Evolutionary conservation across 1,284 basidiomycete species (phyloP), one percentile per base, ranked within the genome.

Genomic region (Vanrija sp.): DNA sequence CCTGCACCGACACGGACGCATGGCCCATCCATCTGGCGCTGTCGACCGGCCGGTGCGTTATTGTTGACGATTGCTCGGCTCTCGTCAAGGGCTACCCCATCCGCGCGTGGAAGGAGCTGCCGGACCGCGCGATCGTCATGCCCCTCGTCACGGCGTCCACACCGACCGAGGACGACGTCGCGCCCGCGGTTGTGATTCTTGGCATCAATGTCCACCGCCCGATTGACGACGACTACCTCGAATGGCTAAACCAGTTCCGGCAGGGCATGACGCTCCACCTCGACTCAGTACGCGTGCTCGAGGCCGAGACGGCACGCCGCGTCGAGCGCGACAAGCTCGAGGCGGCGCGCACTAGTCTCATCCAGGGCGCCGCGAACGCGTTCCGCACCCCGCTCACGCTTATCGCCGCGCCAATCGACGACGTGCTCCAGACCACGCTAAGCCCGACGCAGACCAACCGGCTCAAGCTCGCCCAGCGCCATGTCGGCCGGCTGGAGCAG

Each of bases 91-190:
- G 65, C 0, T 67, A 68, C 38, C 62, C 65, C 4, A 19, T 67
- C n/a, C 57, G 67, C 5, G 64, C 65, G 7, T 75, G 72, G 72
- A 65, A 64, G 7, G 59, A 65, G 18, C 50, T 69, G 5, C 65
- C 71, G 1, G 54, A 65, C 16, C 63, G 62, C 26, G 75, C 74
- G 0, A 64, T 75, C 21, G 66, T 75, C 15, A 64, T 76, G 14
- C 74, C 74, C 0, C 60, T 76, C 28, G 55, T 52, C 4, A 58
- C 57, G 18, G 66, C 68, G 38, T 52, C 47, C 1, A 48, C 52
- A 3, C 10, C 39, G 14, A 44, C 45, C 3, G 34, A 34, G 6
- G 34, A 34, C 34, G 50, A 61, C 3, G 45, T 62, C 1, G 70
- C 72, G 0, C 49, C 56, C 3, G 64, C 63, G 0, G 66, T 75